phyloP scores from a whole-genome alignment of 768 basidiomycete genomes.

The Rhodotorula graminis region DNA sequence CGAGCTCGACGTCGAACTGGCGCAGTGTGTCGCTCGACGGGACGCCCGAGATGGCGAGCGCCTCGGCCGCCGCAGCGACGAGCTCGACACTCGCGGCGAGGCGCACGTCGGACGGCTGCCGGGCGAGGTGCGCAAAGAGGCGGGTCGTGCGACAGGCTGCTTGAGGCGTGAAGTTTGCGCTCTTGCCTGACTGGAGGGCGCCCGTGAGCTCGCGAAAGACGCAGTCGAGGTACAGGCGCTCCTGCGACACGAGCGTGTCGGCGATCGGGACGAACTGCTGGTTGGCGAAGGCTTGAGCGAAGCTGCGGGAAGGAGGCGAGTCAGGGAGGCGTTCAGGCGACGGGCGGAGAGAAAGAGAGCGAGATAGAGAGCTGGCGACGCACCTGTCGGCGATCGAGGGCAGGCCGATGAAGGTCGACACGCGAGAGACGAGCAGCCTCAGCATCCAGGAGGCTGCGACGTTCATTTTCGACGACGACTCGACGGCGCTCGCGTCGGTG shows the following conservation, averaged over 20 bases:
- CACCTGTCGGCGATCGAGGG: conserved; percentile 24
- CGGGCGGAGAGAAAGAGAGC: neutral
- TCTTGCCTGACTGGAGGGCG: conserved; percentile 32
- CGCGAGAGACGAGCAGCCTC: conserved; percentile 11
- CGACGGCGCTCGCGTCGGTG: conserved; percentile 14
- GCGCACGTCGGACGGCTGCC: conserved; percentile 31
- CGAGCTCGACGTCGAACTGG: conserved; percentile 21
- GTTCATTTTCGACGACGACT: conserved; percentile 35
- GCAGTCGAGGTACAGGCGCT: conserved; percentile 30
- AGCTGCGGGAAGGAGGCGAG: neutral
- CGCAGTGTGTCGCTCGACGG: conserved; percentile 12
- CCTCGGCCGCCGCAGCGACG: conserved; percentile 15
- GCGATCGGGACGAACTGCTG: conserved; percentile 19
- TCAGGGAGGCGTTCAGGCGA: too few species aligned
- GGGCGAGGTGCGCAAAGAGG: conserved; percentile 23
- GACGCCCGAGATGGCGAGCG: conserved; percentile 20
- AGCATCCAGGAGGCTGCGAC: conserved; percentile 34
- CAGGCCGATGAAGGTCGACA: conserved; percentile 24
- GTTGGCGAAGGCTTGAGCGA: conserved; percentile 31
- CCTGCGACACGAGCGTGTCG: conserved; percentile 19
- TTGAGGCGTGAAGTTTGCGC: conserved; percentile 27
- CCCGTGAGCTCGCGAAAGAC: conserved; percentile 38
- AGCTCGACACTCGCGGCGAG: conserved; percentile 37
- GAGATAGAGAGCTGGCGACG: neutral
- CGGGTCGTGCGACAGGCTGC: conserved; percentile 30